These are phyloP conservation scores for Epichloe scottii DNA, from an alignment of 2,329 filamentous ascomycete genomes.

Conservation along the genomic window DNA sequence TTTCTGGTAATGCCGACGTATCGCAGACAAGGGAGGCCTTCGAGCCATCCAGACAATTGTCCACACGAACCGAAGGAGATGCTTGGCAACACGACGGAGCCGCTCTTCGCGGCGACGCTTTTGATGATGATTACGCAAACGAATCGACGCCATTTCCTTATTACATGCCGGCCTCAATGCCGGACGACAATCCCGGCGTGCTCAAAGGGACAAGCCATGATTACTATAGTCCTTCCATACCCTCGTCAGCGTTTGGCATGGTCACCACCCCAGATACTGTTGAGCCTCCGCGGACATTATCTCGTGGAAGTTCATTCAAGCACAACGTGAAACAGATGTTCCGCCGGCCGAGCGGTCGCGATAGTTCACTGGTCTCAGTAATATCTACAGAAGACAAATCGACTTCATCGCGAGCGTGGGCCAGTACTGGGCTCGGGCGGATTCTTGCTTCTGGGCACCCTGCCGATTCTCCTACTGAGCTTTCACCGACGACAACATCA, in stretches of 20 bases:
- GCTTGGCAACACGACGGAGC: not conserved
- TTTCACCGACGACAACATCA: constrained; percentile 10
- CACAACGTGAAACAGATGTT: constrained; percentile 25
- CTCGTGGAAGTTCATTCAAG: constrained; percentile 22
- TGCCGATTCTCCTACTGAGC: constrained; percentile 20
- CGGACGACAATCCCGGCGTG: constrained; percentile 18
- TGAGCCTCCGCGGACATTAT: constrained; percentile 11
- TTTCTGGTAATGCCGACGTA: constrained; percentile 8
- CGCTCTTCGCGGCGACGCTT: not conserved
- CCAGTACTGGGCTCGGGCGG: not conserved
- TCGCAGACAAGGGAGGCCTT: not conserved
- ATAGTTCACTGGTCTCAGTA: constrained; percentile 16
- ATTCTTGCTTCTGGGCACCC: constrained; percentile 8
- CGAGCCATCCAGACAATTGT: not conserved
- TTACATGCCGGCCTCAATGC: constrained; percentile 16
- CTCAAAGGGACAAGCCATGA: constrained; percentile 26
- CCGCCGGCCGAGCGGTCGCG: constrained; percentile 20
- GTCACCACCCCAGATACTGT: constrained; percentile 13
- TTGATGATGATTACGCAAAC: constrained; percentile 6
- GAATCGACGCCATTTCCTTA: constrained; percentile 6
- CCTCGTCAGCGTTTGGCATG: constrained; percentile 30
- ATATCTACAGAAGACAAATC: not conserved
- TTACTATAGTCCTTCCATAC: constrained; percentile 29
- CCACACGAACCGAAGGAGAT: not conserved
- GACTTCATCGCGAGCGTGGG: constrained; percentile 3